phyloP scores from a whole-genome alignment of 495 filamentous ascomycete species.

The Podospora didyma region DNA sequence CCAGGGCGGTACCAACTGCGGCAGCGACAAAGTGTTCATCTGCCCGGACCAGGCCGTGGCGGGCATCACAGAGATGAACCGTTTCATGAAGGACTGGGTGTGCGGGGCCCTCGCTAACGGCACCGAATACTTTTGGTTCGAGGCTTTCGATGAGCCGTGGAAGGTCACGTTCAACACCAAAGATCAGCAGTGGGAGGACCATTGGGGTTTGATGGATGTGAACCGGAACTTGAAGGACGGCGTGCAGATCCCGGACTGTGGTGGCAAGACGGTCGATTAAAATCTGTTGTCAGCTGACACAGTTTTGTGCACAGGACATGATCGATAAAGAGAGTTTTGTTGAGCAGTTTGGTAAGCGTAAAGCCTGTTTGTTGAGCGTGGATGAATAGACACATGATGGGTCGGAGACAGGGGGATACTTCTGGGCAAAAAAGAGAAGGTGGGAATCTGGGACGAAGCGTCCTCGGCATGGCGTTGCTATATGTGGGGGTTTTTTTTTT shows the following conservation, averaged over 20 bases:
- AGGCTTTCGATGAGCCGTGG: slow-evolving; percentile 95
- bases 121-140: slow-evolving; percentile 96
- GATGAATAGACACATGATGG: no score
- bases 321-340: no score
- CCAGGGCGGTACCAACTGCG: slow-evolving; percentile 77
- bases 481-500: no score
- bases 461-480: no score
- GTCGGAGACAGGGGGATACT: no score
- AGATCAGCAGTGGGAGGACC: slow-evolving; percentile 84
- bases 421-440: no score
- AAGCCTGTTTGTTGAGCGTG: no score
- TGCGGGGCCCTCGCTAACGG: slow-evolving; percentile 74
- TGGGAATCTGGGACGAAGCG: no score
- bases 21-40: slow-evolving; percentile 36
- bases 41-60: slow-evolving; percentile 69
- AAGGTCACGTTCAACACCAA: slow-evolving; percentile 68
- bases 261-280: slow-evolving; percentile 58
- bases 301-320: no score
- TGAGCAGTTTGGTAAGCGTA: no score
- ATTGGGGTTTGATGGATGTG: slow-evolving; percentile 91
- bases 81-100: slow-evolving; percentile 80
- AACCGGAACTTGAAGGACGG: slow-evolving; percentile 81
- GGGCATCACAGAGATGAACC: slow-evolving; percentile 79
- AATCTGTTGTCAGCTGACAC: no score
- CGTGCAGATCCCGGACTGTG: slow-evolving; percentile 84